phyloP scores from a whole-genome alignment of 225 moss, liverwort and hornwort species.

The Physcomitrium patens region DNA sequence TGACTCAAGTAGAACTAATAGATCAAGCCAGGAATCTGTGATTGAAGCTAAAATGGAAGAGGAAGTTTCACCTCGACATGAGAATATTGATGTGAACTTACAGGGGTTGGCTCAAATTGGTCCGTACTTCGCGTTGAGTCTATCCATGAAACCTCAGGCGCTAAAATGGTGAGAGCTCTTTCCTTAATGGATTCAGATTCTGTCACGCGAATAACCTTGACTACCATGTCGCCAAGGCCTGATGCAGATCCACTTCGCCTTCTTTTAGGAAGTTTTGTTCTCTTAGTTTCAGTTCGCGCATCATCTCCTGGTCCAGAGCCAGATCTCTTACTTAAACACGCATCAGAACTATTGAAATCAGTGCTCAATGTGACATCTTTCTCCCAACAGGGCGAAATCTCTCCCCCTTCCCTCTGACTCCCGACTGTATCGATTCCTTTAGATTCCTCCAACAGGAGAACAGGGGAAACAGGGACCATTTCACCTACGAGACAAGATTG shows the following conservation, averaged over 20 bases:
- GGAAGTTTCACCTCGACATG: conserved; percentile 21
- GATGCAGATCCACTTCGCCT: conserved; percentile 54
- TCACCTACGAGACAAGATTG: conserved; percentile 34
- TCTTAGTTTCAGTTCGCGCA: conserved; percentile 26
- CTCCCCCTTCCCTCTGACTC: conserved; percentile 28
- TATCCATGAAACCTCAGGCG: conserved; percentile 27
- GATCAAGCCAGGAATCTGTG: not conserved
- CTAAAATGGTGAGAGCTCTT: conserved; percentile 29
- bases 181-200: conserved; percentile 33
- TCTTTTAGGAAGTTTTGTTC: conserved; percentile 38
- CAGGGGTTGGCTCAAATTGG: not conserved
- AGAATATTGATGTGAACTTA: conserved; percentile 17
- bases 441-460: conserved; percentile 22
- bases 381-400: conserved; percentile 13
- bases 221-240: conserved; percentile 49
- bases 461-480: conserved; percentile 18
- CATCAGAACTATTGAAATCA: conserved; percentile 11
- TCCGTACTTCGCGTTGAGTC: conserved; percentile 6
- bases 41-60: conserved; percentile 7
- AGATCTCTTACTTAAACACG: conserved; percentile 36
- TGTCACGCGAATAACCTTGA: conserved; percentile 48
- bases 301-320: conserved; percentile 33
- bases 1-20: not conserved
- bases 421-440: conserved; percentile 28
- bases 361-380: conserved; percentile 27